A percentile compares a stretch with the other conserved stretches of the same genome.
Evolutionary conservation across 495 filamentous ascomycete genomes (phyloP).

Genomic region (Lasiosphaeris hirsuta): DNA sequence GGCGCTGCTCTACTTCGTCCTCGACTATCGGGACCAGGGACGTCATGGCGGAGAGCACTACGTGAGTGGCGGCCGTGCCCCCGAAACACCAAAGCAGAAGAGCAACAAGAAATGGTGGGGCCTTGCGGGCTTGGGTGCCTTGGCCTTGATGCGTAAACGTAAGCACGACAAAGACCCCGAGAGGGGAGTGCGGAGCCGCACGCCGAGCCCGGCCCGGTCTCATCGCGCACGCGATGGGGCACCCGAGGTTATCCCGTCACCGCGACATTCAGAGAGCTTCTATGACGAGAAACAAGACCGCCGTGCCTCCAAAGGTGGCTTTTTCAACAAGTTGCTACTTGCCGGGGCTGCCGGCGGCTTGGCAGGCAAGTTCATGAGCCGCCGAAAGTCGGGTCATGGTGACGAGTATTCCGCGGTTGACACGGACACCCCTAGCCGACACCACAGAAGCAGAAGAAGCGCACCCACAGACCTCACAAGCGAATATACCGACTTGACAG

Average conservation of each 20-base stretch:
- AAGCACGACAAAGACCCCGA: slow-evolving; percentile 40
- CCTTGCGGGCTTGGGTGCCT: slow-evolving; percentile 58
- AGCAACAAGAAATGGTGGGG: slow-evolving; percentile 46
- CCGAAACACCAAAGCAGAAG: slow-evolving; percentile 25
- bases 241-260: slow-evolving; percentile 48
- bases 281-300: slow-evolving; percentile 56
- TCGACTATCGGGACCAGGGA: slow-evolving; percentile 61
- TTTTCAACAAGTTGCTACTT: slow-evolving; percentile 63
- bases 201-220: slow-evolving; percentile 27
- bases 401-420: slow-evolving; percentile 56
- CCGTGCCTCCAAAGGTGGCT: slow-evolving; percentile 43
- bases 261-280: slow-evolving; percentile 48
- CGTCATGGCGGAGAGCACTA: slow-evolving; percentile 32
- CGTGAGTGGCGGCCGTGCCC: slow-evolving; percentile 37
- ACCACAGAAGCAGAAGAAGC: slow-evolving; percentile 33
- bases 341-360: slow-evolving; percentile 64
- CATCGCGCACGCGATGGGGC: slow-evolving; percentile 33
- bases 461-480: slow-evolving; percentile 34
- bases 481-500: slow-evolving; percentile 48
- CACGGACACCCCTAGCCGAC: slow-evolving; percentile 50
- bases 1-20: slow-evolving; percentile 66
- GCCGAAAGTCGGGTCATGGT: slow-evolving; percentile 55
- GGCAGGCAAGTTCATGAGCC: slow-evolving; percentile 61
- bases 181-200: slow-evolving; percentile 29
- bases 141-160: slow-evolving; percentile 50